Conservation (phyloP, 2,329 filamentous ascomycete species). For the Ophiostoma ips region DNA sequence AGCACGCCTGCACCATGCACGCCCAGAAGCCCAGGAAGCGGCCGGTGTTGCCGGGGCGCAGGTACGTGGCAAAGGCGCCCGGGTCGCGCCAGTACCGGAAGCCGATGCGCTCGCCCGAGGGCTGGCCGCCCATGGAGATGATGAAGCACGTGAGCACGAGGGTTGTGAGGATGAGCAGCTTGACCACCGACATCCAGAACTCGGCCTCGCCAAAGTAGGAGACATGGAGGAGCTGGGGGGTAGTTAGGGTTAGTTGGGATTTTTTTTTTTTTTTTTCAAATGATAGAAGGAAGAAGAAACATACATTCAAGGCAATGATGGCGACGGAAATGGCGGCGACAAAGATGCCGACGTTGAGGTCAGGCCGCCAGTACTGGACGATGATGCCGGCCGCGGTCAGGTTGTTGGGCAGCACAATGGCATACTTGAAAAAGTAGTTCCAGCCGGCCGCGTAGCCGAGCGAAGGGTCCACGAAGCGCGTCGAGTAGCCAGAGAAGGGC, state of each 20-base stretch:
- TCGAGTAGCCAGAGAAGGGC: conserved; percentile 30
- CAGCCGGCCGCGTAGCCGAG: conserved; percentile 41
- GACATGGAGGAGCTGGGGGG: conserved; percentile 43
- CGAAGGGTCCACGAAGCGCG: conserved; percentile 50
- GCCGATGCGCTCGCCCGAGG: conserved; percentile 33
- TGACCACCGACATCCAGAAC: conserved; percentile 47
- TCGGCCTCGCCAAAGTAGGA: conserved; percentile 46
- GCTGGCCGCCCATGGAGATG: conserved; percentile 41
- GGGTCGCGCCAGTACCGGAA: conserved; percentile 36
- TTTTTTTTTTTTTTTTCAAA: too few species aligned
- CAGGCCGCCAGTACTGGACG: conserved; percentile 22
- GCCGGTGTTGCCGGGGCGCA: conserved; percentile 24
- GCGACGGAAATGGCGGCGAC: conserved; percentile 54
- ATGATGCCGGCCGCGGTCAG: conserved; percentile 3
- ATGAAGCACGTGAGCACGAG: conserved; percentile 41
- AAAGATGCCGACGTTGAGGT: conserved; percentile 41
- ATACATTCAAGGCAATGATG: conserved; percentile 41
- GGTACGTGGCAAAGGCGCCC: conserved; percentile 30
- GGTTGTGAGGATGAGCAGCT: conserved; percentile 45
- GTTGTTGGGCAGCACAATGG: conserved; percentile 4
- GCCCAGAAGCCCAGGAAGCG: conserved; percentile 28
- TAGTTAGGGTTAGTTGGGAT: conserved; percentile 37
- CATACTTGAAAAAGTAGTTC: conserved; percentile 15
- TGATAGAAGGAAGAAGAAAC: background rate
- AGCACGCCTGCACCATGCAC: conserved; percentile 50